These are phyloP conservation scores for Cyathus striatus DNA, from an alignment of 768 basidiomycete genomes.

Conservation along the genomic window DNA sequence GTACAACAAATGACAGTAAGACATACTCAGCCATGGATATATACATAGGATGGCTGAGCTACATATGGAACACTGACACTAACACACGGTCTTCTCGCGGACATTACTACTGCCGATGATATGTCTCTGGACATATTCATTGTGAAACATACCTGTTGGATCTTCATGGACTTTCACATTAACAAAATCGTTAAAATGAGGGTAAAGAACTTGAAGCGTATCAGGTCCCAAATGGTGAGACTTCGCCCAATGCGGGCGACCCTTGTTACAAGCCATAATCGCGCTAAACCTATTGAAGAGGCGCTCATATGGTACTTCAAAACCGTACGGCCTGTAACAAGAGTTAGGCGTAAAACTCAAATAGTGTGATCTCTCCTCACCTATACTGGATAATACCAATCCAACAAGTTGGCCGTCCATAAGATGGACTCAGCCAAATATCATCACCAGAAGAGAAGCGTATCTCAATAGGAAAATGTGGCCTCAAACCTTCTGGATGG, in stretches of 20 bases:
- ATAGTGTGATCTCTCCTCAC: constrained; percentile 38
- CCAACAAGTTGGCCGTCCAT: constrained; percentile 78
- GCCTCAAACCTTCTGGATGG: constrained; percentile 70
- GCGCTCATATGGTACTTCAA: constrained; percentile 73
- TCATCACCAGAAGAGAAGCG: constrained; percentile 86
- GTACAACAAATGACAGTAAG: no score
- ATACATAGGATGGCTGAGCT: no score
- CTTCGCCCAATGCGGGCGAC: constrained; percentile 97
- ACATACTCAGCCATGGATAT: no score
- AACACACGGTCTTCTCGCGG: no score
- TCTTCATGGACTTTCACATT: constrained; percentile 65
- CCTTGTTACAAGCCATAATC: constrained; percentile 64
- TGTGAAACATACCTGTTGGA: constrained; percentile 73
- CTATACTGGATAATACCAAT: constrained; percentile 98
- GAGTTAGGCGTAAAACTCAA: constrained; percentile 2
- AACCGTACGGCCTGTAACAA: constrained; percentile 70
- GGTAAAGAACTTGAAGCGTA: constrained; percentile 65
- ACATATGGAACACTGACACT: no score
- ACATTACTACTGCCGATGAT: constrained; percentile 75
- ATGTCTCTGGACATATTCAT: constrained; percentile 87
- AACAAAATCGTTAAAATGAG: constrained; percentile 75
- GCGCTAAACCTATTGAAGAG: constrained; percentile 74
- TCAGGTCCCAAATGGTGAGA: constrained; percentile 69
- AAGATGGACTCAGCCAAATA: constrained; percentile 90
- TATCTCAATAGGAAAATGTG: constrained; percentile 92